These are phyloP conservation scores for Parafenestella ontariensis DNA, from an alignment of 2,329 filamentous ascomycete species.

Conservation along the genomic window DNA sequence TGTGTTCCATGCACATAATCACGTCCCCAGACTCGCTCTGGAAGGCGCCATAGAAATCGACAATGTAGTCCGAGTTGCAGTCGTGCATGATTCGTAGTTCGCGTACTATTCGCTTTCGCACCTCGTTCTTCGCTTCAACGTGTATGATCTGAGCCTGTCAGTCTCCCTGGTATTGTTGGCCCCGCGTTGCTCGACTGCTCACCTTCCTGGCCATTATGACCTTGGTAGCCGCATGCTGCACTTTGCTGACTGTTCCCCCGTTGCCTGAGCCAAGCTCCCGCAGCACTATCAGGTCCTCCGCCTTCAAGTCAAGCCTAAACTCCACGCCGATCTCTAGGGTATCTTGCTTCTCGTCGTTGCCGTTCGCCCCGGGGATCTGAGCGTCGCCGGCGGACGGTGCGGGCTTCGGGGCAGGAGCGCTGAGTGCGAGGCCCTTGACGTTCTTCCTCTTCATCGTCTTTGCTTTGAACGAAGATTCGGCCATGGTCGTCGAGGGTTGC, in stretches of 20 bases:
- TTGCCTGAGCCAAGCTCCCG: constrained; percentile 97
- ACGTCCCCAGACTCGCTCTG: constrained; percentile 97
- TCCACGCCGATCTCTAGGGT: constrained; percentile 96
- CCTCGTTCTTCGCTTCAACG: constrained; percentile 96
- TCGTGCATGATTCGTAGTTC: constrained; percentile 99
- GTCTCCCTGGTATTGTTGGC: background rate
- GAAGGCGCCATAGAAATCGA: constrained; percentile 97
- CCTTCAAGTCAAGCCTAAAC: constrained; percentile 90
- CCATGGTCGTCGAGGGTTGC: constrained; percentile 53
- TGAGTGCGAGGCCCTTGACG: constrained; percentile 92
- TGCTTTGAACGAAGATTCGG: constrained; percentile 65
- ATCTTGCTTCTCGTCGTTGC: constrained; percentile 68
- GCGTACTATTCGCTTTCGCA: constrained; percentile 94
- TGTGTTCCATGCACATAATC: constrained; percentile 99
- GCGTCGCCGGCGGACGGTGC: constrained; percentile 75
- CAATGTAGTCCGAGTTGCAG: constrained; percentile 95
- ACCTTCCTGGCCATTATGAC: constrained; percentile 99
- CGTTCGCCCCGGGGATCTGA: constrained; percentile 65
- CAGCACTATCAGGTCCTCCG: constrained; percentile 89
- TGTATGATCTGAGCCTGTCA: constrained; percentile 79
- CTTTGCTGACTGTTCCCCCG: constrained; percentile 97
- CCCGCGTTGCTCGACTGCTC: constrained; percentile 19
- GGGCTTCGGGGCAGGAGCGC: constrained; percentile 74
- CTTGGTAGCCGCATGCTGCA: constrained; percentile 91
- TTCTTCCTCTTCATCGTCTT: constrained; percentile 98